Conservation (phyloP, 2,329 filamentous ascomycete species). For the Chaetomium strumarium region DNA sequence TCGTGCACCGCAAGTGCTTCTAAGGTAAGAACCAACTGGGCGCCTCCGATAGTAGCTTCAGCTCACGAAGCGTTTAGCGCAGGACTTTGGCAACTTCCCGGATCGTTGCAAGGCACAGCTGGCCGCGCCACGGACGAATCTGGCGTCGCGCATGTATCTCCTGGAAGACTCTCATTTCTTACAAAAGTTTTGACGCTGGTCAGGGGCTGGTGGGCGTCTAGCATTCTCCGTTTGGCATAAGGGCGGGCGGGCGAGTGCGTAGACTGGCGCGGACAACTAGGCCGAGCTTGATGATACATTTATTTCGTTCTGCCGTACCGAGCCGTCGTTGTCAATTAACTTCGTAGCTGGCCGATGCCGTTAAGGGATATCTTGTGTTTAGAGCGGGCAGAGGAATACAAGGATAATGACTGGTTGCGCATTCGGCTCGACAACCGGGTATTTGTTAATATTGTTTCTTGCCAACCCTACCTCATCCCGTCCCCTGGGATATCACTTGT, state of each 20-base stretch:
- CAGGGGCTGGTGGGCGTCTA: conserved; percentile 45
- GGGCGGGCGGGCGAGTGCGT: conserved; percentile 43
- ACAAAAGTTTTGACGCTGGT: conserved; percentile 53
- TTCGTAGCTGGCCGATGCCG: conserved; percentile 23
- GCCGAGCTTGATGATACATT: conserved; percentile 53
- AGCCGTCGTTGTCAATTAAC: conserved; percentile 28
- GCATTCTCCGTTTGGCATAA: conserved; percentile 39
- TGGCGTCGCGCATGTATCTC: conserved; percentile 41
- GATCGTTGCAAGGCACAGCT: conserved; percentile 31
- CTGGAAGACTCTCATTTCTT: conserved; percentile 50
- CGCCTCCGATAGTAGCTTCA: not conserved
- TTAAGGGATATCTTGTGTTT: conserved; percentile 6
- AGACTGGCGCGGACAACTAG: conserved; percentile 44
- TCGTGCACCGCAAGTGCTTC: conserved; percentile 99
- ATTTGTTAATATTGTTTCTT: too few relatives aligned
- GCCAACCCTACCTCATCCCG: too few relatives aligned
- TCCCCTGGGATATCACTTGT: too few relatives aligned
- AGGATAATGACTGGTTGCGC: not conserved
- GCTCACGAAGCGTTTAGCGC: conserved; percentile 12
- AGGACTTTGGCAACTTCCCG: conserved; percentile 23
- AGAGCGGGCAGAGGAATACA: not conserved
- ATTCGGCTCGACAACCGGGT: too few relatives aligned
- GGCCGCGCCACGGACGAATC: conserved; percentile 40
- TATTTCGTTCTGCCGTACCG: conserved; percentile 34
- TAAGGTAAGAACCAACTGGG: conserved; percentile 58